Evolutionary conservation across 345 rosid genomes (phyloP), one percentile per base, ranked within the genome.

Genomic region (Salix brachista): DNA sequence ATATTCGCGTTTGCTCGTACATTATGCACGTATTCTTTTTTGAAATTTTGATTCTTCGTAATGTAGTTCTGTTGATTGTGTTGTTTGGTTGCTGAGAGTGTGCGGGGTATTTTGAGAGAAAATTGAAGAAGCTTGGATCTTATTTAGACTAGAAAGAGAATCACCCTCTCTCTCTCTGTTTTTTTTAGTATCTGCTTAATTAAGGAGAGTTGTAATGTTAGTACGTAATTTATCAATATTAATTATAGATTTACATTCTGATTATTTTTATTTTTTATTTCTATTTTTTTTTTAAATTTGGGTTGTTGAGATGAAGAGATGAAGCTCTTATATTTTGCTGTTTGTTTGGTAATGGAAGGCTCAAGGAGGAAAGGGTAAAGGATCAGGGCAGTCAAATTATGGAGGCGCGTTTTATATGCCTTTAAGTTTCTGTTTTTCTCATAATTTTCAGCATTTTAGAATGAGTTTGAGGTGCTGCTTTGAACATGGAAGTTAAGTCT

Each of bases 381-480:
- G 84, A 73, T 60, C 85, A 44, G 87, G 83, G 74, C 85, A 85
- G 25, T 64, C 90, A 69, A 87, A 83, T 78, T 89, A 85, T 77
- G 84, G 93, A 72, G 89, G 91, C 34, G 89, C 91, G 75, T 87
- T 88, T 83, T 88, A 85, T 71, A 84, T 82, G 78, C 77, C 88
- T 13, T 89, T 89, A 79, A 67, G 50, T 17, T 64, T 77, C 32
- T 65, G 50, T 36, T 30, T 36, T 71, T 21, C 25, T 6, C 70
- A 9, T 37, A 6, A 6, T 32, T 7, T 37, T 37, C 42, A 17
- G n/a, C 70, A 19, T 66, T 36, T 6, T 19, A 17, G 69, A 58
- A 58, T 52, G 58, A 52, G 58, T 19, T 52, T 58, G 62, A 26
- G 50, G 18, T 10, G 12, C 25, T 58, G 62, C 14, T 58, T 58